These are phyloP conservation scores for Trichosporon sp. DNA, from an alignment of 1,284 basidiomycete species.

Conservation along the genomic window DNA sequence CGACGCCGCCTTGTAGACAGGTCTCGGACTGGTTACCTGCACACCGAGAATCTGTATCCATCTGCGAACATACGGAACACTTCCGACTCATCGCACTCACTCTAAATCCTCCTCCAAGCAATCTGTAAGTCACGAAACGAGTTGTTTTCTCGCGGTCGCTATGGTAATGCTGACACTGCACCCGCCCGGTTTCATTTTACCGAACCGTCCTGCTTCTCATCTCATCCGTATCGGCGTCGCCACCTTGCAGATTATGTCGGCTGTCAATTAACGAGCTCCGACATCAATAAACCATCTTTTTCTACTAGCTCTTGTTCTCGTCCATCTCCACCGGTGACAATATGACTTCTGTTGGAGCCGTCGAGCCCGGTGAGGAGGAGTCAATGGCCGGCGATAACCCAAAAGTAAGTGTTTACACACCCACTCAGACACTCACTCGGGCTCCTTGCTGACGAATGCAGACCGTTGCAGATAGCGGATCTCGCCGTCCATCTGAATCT, in stretches of 20 bases:
- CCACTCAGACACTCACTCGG: too few relatives aligned
- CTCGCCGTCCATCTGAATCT: not conserved
- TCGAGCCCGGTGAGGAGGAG: slow-evolving; percentile 1
- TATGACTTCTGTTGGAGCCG: not conserved
- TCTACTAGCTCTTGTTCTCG: not conserved
- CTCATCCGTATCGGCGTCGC: not conserved
- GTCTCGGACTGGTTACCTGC: not conserved
- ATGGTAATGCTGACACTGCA: not conserved
- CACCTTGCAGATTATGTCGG: not conserved
- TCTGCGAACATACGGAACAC: not conserved
- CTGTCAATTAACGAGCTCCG: not conserved
- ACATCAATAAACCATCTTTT: not conserved
- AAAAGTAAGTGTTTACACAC: not conserved
- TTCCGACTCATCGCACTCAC: not conserved
- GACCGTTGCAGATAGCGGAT: slow-evolving; percentile 1
- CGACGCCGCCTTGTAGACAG: not conserved
- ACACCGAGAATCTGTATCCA: not conserved
- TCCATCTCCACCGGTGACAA: not conserved
- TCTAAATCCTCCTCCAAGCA: not conserved
- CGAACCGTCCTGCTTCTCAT: not conserved
- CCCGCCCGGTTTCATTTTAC: not conserved
- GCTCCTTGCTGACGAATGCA: not conserved
- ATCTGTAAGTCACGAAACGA: not conserved
- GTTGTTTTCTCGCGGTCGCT: not conserved
- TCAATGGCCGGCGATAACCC: slow-evolving; percentile 5